A percentile compares a stretch with the other conserved stretches of the same genome.
Conservation (phyloP, 2,329 filamentous ascomycete genomes). For the Diplodia mutila region DNA sequence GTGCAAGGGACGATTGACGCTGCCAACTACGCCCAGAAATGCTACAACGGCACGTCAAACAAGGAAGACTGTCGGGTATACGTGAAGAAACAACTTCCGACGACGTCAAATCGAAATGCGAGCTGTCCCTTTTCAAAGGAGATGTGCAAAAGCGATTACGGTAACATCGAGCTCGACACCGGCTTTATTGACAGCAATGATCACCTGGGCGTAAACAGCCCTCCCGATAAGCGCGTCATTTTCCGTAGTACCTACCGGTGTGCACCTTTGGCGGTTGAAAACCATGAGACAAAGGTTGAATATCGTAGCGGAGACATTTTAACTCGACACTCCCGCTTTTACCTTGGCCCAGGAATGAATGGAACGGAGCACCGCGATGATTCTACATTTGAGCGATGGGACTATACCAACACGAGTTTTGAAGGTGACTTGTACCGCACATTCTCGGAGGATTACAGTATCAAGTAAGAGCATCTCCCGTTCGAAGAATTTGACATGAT, state of each 20-base stretch:
- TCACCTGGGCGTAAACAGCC: conserved; percentile 33
- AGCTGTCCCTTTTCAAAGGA: conserved; percentile 31
- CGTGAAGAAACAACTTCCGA: conserved; percentile 23
- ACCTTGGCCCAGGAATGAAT: too few species aligned
- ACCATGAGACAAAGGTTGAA: background rate
- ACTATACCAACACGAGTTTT: background rate
- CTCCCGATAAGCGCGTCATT: conserved; percentile 30
- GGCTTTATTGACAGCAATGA: conserved; percentile 32
- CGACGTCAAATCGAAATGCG: background rate
- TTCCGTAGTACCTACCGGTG: background rate
- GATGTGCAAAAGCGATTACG: conserved; percentile 29
- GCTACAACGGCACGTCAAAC: conserved; percentile 5
- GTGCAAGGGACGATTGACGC: background rate
- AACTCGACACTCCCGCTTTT: too few species aligned
- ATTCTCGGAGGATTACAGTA: background rate
- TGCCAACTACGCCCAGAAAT: conserved; percentile 11
- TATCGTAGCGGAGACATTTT: too few species aligned
- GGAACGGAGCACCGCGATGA: too few species aligned
- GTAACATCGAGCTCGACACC: conserved; percentile 33
- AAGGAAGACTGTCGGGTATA: conserved; percentile 31
- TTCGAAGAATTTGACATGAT: too few species aligned
- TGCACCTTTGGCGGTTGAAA: background rate
- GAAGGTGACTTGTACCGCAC: background rate
- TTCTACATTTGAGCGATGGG: background rate
- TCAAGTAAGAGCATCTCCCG: background rate